Percentiles rank a stretch among this genome's conserved stretches.
Evolutionary conservation across 2,329 filamentous ascomycete genomes (phyloP).

Genomic region (Ceratocystis eucalypticola): DNA sequence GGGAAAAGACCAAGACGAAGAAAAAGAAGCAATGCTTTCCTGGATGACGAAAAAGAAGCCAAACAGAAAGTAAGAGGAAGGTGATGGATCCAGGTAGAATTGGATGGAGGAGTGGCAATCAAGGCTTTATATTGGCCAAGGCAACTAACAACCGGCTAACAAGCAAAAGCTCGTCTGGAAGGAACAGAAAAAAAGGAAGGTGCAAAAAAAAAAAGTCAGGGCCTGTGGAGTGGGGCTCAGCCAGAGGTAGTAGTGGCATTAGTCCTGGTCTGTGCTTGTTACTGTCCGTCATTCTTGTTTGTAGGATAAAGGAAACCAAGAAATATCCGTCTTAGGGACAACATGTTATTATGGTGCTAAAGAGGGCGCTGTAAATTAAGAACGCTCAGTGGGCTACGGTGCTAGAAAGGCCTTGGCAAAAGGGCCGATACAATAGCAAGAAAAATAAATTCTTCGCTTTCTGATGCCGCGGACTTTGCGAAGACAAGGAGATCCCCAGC

Average conservation of each 20-base stretch:
- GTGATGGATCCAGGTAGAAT: not conserved
- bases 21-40: slow-evolving; percentile 5
- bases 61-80: not conserved
- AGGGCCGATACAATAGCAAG: slow-evolving; percentile 1
- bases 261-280: slow-evolving; percentile 3
- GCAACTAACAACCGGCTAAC: slow-evolving; percentile 1
- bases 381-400: not conserved
- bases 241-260: slow-evolving; percentile 4
- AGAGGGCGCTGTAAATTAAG: not conserved
- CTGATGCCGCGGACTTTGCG: not conserved
- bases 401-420: not conserved
- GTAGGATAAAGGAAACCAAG: not conserved
- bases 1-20: not conserved
- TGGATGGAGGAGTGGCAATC: slow-evolving; percentile 12
- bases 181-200: slow-evolving; percentile 3
- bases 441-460: not conserved
- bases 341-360: not conserved
- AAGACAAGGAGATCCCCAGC: not conserved
- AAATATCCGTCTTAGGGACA: too few species aligned
- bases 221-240: slow-evolving; percentile 19
- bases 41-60: slow-evolving; percentile 6
- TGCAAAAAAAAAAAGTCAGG: slow-evolving; percentile 17
- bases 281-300: not conserved
- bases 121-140: slow-evolving; percentile 18
- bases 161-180: not conserved